These are phyloP conservation scores for Aegilops sharonensis DNA, from an alignment of 176 grass and related monocot species.

Conservation along the genomic window DNA sequence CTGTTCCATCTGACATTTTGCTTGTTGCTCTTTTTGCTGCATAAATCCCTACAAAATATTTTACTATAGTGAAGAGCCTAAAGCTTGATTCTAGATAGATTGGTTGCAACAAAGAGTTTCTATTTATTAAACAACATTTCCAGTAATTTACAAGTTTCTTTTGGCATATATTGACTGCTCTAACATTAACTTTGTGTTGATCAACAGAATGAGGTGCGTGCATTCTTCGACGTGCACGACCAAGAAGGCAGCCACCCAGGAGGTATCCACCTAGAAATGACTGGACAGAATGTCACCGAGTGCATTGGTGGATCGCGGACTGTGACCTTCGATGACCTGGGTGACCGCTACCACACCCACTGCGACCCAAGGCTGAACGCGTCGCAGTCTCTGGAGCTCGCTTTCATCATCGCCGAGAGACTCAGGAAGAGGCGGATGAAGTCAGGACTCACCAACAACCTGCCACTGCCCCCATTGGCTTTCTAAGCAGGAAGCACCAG, in stretches of 20 bases:
- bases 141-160: background rate
- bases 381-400: conserved; percentile 78
- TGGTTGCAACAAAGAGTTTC: background rate
- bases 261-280: conserved; percentile 96
- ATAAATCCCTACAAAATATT: background rate
- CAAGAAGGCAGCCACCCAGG: conserved; percentile 93
- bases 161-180: background rate
- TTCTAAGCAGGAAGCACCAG: conserved; percentile 41
- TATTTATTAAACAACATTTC: background rate
- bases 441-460: conserved; percentile 38
- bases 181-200: conserved; percentile 16
- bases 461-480: conserved; percentile 64
- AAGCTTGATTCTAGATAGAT: background rate
- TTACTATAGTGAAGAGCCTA: background rate
- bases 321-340: conserved; percentile 84
- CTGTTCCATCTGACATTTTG: background rate
- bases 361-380: conserved; percentile 94
- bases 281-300: conserved; percentile 88
- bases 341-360: conserved; percentile 89
- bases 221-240: conserved; percentile 92
- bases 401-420: conserved; percentile 92
- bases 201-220: conserved; percentile 75
- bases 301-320: conserved; percentile 93
- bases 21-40: background rate
- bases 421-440: conserved; percentile 82